phyloP scores from a whole-genome alignment of 2,329 filamentous ascomycete species.

The Pseudogymnoascus sp. region DNA sequence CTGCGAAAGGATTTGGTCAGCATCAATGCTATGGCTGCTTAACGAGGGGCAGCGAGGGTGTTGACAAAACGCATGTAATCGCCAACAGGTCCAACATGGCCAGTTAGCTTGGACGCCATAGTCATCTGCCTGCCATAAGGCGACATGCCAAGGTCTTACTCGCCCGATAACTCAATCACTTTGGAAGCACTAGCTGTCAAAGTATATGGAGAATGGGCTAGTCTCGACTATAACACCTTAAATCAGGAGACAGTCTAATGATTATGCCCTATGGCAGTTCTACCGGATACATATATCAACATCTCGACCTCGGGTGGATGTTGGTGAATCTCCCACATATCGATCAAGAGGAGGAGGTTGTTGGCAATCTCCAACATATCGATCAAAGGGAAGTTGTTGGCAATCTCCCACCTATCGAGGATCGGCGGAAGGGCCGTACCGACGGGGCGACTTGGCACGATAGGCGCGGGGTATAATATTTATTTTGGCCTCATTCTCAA shows the following conservation, averaged over 20 bases:
- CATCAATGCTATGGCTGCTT: background rate
- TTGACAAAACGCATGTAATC: conserved; percentile 6
- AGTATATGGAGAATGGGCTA: background rate
- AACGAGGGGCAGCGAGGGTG: background rate
- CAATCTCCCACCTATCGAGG: background rate
- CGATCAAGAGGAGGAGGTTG: background rate
- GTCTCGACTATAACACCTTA: background rate
- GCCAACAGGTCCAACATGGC: conserved; percentile 10
- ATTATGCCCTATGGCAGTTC: background rate
- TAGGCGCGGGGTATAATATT: background rate
- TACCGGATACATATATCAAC: background rate
- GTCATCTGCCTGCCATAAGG: conserved; percentile 3
- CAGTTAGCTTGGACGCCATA: conserved; percentile 3
- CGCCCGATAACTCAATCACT: background rate
- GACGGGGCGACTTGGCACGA: background rate
- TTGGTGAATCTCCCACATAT: background rate
- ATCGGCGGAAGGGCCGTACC: background rate
- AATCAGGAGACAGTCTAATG: background rate
- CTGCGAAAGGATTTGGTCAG: conserved; percentile 8
- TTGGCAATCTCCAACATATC: background rate
- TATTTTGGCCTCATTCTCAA: background rate
- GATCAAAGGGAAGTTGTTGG: background rate
- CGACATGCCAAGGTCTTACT: background rate
- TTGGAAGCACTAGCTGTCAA: background rate
- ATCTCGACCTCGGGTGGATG: background rate